Evolutionary conservation across 257 asterid genomes (phyloP).

Genomic region (Solanum microdontum): DNA sequence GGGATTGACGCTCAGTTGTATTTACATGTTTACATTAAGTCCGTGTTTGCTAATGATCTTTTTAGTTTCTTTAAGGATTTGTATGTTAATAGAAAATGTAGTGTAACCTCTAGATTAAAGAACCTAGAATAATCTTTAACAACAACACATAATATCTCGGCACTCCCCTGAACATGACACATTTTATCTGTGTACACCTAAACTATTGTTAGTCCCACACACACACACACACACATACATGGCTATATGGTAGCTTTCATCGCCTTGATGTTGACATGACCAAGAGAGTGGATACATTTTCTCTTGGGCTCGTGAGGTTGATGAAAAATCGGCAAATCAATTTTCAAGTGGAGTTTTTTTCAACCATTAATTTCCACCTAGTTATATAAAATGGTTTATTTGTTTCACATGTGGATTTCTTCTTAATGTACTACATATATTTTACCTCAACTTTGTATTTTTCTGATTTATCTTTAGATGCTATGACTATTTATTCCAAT

Average conservation of each 20-base stretch:
- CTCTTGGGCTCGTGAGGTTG: background rate
- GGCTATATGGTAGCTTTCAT: background rate
- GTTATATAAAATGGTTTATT: background rate
- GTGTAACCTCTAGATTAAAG: background rate
- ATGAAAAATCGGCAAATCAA: background rate
- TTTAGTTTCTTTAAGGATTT: background rate
- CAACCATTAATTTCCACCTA: background rate
- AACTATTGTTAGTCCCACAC: background rate
- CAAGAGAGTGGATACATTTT: background rate
- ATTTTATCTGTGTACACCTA: background rate
- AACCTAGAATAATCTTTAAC: background rate
- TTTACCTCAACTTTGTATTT: background rate
- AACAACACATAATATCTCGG: background rate
- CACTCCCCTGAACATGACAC: background rate
- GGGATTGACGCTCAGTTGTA: background rate
- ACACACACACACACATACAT: background rate
- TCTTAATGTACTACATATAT: background rate
- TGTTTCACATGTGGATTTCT: background rate
- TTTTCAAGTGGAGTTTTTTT: background rate
- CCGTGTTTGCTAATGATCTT: background rate
- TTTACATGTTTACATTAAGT: background rate
- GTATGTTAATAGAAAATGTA: background rate
- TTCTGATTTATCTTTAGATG: background rate
- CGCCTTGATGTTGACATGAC: background rate
- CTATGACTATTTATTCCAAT: background rate